Evolutionary conservation across 2,329 filamentous ascomycete species (phyloP), one percentile per base, ranked within the genome.

Genomic region (Byssothecium circinans): DNA sequence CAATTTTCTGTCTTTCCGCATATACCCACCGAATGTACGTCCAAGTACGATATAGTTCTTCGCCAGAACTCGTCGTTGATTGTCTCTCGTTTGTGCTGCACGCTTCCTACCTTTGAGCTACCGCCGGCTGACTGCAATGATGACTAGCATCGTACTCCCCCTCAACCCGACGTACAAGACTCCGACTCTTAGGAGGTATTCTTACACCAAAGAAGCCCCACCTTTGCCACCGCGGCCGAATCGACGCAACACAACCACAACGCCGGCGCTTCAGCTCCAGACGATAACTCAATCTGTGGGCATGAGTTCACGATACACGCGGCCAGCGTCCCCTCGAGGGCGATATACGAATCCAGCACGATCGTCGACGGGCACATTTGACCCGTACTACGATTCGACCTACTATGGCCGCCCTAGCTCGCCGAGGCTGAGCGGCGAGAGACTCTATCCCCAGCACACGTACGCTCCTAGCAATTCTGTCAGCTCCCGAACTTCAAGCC

Each of bases 341-440:
- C 67, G 67, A 23, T 54, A 62, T 36, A 47, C 49, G 20, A 65
- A 67, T 39, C 69, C 68, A 6, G 67, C 57, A 3, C 57, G 69
- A 38, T 60, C 69, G 17, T 71, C 69, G 27, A 71, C 69, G 3
- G 69, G 69, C 44, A 69, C 65, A 12, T 71, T 71, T 33, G 67
- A 70, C 43, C 61, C 64, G 22, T 67, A 68, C 49, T 61, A 67
- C 43, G 61, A 68, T 47, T 44, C 57, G 12, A 55, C 62, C 4
- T 65, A 67, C 51, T 61, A 64, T 54, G 58, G 47, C 37, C 62
- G 65, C 17, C 61, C 58, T 35, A 58, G 52, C 43, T 71, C 68
- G 8, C 69, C 69, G 2, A 61, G 69, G 23, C 55, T 65, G 2
- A 71, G 69, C 45, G 67, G 42, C 45, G 68, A 70, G 41, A 61